These are phyloP conservation scores for Alnus glutinosa DNA, from an alignment of 306 rosid species.

Conservation along the genomic window DNA sequence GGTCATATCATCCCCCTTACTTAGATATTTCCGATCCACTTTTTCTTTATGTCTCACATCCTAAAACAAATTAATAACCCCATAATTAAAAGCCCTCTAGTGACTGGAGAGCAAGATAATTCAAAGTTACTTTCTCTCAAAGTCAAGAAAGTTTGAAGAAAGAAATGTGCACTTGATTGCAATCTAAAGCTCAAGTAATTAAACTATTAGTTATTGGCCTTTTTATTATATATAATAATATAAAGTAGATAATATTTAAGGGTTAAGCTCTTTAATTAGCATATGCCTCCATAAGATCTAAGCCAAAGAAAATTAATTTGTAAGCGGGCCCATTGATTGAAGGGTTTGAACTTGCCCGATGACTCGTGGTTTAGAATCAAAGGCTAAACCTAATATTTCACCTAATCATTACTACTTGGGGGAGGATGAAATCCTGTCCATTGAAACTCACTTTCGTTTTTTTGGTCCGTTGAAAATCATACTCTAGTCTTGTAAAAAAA, in stretches of 20 bases:
- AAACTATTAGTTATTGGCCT: neutral
- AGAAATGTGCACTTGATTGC: constrained; percentile 2
- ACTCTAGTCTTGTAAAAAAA: no score
- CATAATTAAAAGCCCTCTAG: neutral
- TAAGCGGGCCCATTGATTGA: constrained; percentile 15
- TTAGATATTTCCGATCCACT: neutral
- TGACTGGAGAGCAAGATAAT: constrained; percentile 7
- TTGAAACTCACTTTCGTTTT: no score
- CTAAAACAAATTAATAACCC: neutral
- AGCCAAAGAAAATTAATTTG: constrained; percentile 4
- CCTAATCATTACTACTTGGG: neutral
- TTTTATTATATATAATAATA: neutral
- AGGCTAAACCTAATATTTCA: neutral
- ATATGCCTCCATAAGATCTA: constrained; percentile 22
- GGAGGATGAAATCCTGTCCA: neutral
- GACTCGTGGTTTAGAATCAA: neutral
- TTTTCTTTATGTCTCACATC: neutral
- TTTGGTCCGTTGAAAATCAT: no score
- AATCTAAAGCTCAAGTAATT: constrained; percentile 6
- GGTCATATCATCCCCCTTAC: neutral
- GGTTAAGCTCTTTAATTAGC: neutral
- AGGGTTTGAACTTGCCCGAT: constrained; percentile 7
- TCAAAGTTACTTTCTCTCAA: constrained; percentile 26
- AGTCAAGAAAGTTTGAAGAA: constrained; percentile 21
- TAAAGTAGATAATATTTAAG: neutral